Conservation (phyloP, 2,329 filamentous ascomycete genomes). For the Pestalotiopsis sp. region DNA sequence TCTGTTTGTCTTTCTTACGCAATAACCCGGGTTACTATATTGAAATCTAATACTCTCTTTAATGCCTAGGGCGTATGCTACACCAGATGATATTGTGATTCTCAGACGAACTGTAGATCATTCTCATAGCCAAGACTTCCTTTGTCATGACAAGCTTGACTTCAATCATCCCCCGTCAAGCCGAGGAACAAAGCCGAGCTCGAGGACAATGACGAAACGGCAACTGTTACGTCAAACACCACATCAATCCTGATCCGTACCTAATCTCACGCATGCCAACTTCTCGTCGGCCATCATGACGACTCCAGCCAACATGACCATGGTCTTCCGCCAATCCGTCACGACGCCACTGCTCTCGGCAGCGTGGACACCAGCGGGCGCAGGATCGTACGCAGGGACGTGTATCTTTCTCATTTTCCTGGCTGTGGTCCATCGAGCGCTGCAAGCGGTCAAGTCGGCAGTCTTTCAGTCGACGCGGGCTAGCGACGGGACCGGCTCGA, state of each 20-base stretch:
- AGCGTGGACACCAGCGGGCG: constrained; percentile 57
- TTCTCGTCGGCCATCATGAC: neutral
- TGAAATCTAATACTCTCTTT: neutral
- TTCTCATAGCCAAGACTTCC: no score
- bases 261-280: neutral
- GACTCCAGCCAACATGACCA: constrained; percentile 38
- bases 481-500: neutral
- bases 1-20: neutral
- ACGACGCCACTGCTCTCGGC: constrained; percentile 59
- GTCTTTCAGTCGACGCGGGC: neutral
- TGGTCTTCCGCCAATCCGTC: constrained; percentile 55
- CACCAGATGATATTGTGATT: no score
- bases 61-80: no score
- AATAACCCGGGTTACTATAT: neutral
- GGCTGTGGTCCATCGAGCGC: constrained; percentile 53
- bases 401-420: constrained; percentile 68
- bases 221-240: neutral
- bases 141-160: no score
- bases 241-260: neutral
- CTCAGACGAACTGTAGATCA: no score
- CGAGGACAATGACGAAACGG: neutral
- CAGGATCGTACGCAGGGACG: constrained; percentile 62
- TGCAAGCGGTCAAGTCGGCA: constrained; percentile 54
- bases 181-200: neutral
- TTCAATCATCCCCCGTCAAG: neutral